Conservation (phyloP, 495 filamentous ascomycete genomes). For the Cercophora samala region DNA sequence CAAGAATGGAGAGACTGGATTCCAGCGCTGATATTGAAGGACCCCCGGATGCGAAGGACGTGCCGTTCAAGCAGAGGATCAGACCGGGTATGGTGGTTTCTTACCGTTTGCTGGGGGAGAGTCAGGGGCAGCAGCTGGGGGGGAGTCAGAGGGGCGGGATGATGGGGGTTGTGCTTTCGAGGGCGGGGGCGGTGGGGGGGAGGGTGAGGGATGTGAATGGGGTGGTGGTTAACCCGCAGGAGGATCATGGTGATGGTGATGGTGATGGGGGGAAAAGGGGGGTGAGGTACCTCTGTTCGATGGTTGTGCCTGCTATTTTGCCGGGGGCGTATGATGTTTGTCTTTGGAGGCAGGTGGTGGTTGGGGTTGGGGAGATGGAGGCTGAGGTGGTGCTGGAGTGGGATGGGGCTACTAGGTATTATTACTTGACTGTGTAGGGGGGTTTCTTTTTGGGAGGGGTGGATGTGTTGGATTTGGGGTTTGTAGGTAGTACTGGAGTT, state of each 20-base stretch:
- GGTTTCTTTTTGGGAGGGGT: no score
- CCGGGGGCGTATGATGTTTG: constrained; percentile 35
- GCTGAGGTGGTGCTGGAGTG: constrained; percentile 41
- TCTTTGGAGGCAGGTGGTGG: constrained; percentile 31
- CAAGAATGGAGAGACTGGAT: constrained; percentile 13
- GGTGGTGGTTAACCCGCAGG: constrained; percentile 16
- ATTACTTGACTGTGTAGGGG: constrained; percentile 32
- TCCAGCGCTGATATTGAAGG: constrained; percentile 21
- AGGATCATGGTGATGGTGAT: constrained; percentile 1
- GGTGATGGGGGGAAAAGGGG: not conserved
- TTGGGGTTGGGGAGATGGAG: constrained; percentile 34
- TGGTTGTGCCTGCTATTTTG: constrained; percentile 28
- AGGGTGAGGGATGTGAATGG: constrained; percentile 22
- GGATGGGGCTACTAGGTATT: constrained; percentile 40
- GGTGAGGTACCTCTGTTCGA: constrained; percentile 30
- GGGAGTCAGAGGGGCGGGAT: no score
- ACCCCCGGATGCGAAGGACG: not conserved
- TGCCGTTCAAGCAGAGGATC: constrained; percentile 35
- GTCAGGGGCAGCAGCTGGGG: not conserved
- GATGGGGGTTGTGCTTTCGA: constrained; percentile 23
- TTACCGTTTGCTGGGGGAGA: not conserved
- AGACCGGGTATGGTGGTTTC: constrained; percentile 36
- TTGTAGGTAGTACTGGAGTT: no score
- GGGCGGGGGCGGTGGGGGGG: constrained; percentile 15
- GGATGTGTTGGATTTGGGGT: no score